Percentiles rank a stretch among this genome's conserved stretches.
Conservation (phyloP, 257 asterid genomes). For the Osmanthus fragrans region DNA sequence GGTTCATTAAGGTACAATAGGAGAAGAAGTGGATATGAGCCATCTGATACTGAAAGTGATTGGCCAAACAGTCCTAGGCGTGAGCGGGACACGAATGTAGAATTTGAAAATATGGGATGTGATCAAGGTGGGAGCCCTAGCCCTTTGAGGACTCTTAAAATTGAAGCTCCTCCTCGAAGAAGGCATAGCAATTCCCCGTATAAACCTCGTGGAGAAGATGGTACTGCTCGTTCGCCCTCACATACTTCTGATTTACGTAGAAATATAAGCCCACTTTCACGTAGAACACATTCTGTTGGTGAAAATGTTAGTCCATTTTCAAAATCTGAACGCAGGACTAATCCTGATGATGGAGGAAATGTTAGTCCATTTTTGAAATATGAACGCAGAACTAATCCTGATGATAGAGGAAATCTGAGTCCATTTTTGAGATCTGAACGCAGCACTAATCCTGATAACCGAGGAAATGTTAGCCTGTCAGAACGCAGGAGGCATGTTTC, state of each 20-base stretch:
- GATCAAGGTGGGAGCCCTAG: constrained; percentile 22
- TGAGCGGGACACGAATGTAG: constrained; percentile 11
- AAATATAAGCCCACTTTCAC: constrained; percentile 24
- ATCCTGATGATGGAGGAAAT: neutral
- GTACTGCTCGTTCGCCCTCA: constrained; percentile 5
- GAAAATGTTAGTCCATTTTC: constrained; percentile 21
- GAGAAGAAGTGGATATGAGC: constrained; percentile 64
- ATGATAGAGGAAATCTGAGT: too few relatives aligned
- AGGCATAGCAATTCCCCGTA: constrained; percentile 46
- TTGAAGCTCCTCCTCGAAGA: constrained; percentile 30
- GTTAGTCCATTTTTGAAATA: neutral
- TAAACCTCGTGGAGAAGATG: constrained; percentile 26
- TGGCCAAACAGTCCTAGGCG: constrained; percentile 48
- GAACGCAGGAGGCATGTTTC: constrained; percentile 47
- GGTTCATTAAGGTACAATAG: constrained; percentile 24
- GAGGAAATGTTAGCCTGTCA: constrained; percentile 20
- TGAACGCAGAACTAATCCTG: constrained; percentile 30
- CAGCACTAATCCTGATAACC: neutral
- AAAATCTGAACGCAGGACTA: constrained; percentile 35
- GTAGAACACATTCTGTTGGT: constrained; percentile 14
- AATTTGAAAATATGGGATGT: neutral
- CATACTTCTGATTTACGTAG: constrained; percentile 24
- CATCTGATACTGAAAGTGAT: constrained; percentile 65
- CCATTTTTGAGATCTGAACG: too few relatives aligned
- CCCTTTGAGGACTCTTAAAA: neutral